Evolutionary conservation across 148 eudicot species (phyloP), one percentile per base, ranked within the genome.

Genomic region (Vaccinium corymbosum): DNA sequence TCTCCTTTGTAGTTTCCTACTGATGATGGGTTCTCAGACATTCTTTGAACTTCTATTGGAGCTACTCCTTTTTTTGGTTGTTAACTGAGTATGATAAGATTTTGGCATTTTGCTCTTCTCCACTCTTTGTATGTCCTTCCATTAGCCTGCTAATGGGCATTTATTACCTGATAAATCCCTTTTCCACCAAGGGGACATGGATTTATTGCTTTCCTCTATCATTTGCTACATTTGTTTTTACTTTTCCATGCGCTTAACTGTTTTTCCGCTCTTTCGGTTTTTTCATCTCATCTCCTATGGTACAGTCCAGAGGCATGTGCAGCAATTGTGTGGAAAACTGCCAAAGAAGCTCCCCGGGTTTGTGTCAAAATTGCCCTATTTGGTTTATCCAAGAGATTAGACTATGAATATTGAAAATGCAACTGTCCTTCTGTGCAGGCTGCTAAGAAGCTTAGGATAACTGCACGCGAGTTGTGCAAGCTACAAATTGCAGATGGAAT

Each of bases 291-390:
- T 76, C 81, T 88, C 32, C 80, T 27, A 55, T 82, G 80, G 38
- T 89, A 78, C 93, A 94, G 98, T 81, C 98, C 98, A 77, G 98
- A 94, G 89, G 98, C 98, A 82, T 94, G 98, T 91, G 98, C 98
- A 51, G 98, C 98, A 78, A 94, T 94, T 86, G 87, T 94, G 84
- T 94, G 93, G 93, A 94, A 94, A 89, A 91, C 74, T 89, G 94
- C 98, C 82, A 91, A 92, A 88, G 95, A 95, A 62, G 86, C 98
- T 88, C 98, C 98, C 25, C 90, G 89, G 98, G 98, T 94, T 85
- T 82, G 83, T 68, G 27, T 51, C 35, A 55, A n/a, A 52, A 38
- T 79, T 77, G 46, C 2, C 4, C 72, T 49, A 20, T 59, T 64
- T 20, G 55, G 81, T 25, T 82, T 84, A 27, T 85, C 53, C 13